phyloP scores from a whole-genome alignment of 768 basidiomycete species.

The Tricholoma flavovirens region DNA sequence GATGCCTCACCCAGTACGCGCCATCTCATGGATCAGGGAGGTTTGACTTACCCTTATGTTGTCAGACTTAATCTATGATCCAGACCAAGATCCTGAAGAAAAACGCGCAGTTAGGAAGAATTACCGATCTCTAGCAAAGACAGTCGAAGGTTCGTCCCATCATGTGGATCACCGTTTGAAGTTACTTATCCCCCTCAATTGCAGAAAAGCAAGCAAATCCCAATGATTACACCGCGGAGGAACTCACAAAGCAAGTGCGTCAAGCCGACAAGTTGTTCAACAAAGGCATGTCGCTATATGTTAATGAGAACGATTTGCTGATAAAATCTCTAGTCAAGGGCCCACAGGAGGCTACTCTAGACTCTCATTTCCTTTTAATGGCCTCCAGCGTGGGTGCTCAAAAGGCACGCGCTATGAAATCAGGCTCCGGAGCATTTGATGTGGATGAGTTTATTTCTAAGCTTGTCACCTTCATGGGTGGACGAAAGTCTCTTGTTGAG shows the following conservation, averaged over 20 bases:
- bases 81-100: constrained; percentile 79
- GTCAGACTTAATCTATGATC: constrained; percentile 56
- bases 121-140: constrained; percentile 63
- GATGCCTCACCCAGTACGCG: constrained; percentile 10
- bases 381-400: constrained; percentile 76
- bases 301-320: not conserved
- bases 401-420: constrained; percentile 88
- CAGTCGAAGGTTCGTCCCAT: constrained; percentile 52
- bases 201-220: constrained; percentile 45
- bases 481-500: constrained; percentile 40
- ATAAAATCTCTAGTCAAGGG: constrained; percentile 49
- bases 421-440: constrained; percentile 85
- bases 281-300: constrained; percentile 40
- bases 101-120: constrained; percentile 67
- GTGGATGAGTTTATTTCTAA: constrained; percentile 84
- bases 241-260: constrained; percentile 50
- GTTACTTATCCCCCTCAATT: not conserved
- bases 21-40: not conserved
- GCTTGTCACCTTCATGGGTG: constrained; percentile 72
- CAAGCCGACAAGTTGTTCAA: constrained; percentile 57
- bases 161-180: not conserved
- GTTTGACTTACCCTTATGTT: not conserved
- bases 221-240: constrained; percentile 50
- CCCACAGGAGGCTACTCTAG: constrained; percentile 85
- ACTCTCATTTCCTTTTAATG: constrained; percentile 74